These are phyloP conservation scores for Cercophora samala DNA, from an alignment of 495 filamentous ascomycete species.

Conservation along the genomic window DNA sequence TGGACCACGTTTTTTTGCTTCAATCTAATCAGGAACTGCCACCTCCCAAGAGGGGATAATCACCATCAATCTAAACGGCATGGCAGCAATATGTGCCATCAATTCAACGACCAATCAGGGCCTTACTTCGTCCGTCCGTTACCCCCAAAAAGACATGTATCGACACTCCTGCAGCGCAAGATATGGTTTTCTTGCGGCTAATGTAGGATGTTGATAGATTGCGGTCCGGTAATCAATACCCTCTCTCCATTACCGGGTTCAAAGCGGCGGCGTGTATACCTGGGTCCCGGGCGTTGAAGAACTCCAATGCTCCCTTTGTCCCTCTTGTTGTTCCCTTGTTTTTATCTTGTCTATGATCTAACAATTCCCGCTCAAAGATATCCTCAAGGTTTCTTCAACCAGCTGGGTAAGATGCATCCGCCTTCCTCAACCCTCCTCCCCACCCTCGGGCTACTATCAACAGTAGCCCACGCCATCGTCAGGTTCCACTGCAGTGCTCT, in stretches of 20 bases:
- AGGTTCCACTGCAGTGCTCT: conserved; percentile 18
- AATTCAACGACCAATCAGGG: background rate
- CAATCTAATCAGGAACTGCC: background rate
- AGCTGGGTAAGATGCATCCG: background rate
- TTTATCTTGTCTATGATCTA: background rate
- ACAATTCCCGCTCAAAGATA: background rate
- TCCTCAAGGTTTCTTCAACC: background rate
- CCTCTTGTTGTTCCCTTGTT: background rate
- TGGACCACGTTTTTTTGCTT: background rate
- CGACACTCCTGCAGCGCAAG: background rate
- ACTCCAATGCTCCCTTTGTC: background rate
- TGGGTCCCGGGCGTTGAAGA: background rate
- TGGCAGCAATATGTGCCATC: background rate
- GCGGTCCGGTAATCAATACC: background rate
- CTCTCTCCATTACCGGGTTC: background rate
- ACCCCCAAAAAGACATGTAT: background rate
- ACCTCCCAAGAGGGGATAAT: background rate
- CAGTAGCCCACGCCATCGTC: conserved; percentile 8
- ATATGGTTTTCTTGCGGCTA: background rate
- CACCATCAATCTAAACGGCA: background rate
- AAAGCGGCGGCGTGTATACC: too few species aligned
- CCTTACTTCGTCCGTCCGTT: background rate
- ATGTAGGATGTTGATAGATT: background rate
- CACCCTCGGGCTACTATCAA: background rate
- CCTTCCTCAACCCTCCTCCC: background rate